phyloP scores from a whole-genome alignment of 106 monocot species.

The Cymbidium sinense region DNA sequence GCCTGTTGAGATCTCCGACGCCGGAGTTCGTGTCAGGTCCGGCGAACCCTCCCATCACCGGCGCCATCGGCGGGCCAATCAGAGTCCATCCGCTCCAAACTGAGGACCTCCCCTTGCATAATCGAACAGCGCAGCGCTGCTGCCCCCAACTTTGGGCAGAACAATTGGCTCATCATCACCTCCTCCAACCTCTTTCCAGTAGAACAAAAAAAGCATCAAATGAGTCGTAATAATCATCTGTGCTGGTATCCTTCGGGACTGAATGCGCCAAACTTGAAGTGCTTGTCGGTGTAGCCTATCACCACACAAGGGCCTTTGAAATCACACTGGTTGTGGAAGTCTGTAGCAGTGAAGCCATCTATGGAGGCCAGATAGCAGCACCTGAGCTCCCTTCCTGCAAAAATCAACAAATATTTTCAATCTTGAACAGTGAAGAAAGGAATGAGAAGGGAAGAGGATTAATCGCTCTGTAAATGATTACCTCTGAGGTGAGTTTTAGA shows the following conservation, averaged over 20 bases:
- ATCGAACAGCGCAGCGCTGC: slow-evolving; percentile 90
- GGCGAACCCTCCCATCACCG: slow-evolving; percentile 94
- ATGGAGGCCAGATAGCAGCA: slow-evolving; percentile 50
- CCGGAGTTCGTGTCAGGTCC: slow-evolving; percentile 87
- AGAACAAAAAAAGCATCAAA: slow-evolving; percentile 79
- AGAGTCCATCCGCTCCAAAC: slow-evolving; percentile 94
- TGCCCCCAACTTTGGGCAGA: slow-evolving; percentile 76
- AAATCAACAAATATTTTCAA: neutral
- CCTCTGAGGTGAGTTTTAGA: slow-evolving; percentile 46
- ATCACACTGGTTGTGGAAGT: slow-evolving; percentile 44
- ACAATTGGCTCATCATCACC: slow-evolving; percentile 20
- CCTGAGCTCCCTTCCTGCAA: slow-evolving; percentile 35
- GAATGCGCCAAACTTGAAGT: slow-evolving; percentile 63
- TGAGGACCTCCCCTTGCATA: slow-evolving; percentile 95
- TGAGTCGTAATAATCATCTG: slow-evolving; percentile 71
- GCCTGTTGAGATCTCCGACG: slow-evolving; percentile 75
- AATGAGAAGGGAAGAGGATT: too few species aligned
- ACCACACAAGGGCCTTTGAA: slow-evolving; percentile 75
- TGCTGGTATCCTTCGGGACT: slow-evolving; percentile 77
- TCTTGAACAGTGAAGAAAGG: neutral
- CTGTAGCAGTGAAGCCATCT: slow-evolving; percentile 50
- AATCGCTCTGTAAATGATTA: neutral
- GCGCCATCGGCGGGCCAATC: slow-evolving; percentile 81
- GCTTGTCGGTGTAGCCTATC: slow-evolving; percentile 31
- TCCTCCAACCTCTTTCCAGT: slow-evolving; percentile 31